Evolutionary conservation across 2,329 filamentous ascomycete species (phyloP).

Genomic region (Trichoderma oligosporum): DNA sequence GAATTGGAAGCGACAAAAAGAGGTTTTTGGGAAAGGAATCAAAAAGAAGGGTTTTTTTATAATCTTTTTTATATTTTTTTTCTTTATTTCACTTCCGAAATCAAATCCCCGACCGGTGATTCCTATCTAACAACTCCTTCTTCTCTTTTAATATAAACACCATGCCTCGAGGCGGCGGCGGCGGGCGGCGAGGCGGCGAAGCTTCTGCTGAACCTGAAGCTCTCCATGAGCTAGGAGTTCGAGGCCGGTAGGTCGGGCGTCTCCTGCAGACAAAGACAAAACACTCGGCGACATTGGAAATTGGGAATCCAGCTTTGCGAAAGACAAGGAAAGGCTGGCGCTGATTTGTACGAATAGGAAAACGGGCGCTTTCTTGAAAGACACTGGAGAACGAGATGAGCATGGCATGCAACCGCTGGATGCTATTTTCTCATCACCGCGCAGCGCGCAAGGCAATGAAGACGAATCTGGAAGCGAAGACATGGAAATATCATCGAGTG

Average conservation of each 20-base stretch:
- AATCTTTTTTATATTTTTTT: background rate
- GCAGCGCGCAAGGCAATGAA: slow-evolving; percentile 41
- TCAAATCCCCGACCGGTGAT: background rate
- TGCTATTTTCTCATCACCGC: slow-evolving; percentile 83
- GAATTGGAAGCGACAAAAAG: background rate
- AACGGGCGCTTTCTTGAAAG: slow-evolving; percentile 78
- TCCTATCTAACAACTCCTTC: too few species aligned
- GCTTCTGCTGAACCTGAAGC: slow-evolving; percentile 32
- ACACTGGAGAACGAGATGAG: slow-evolving; percentile 78
- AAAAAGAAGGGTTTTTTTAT: background rate
- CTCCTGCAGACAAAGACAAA: background rate
- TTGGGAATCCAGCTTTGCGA: background rate
- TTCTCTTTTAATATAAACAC: background rate
- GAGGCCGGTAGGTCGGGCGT: slow-evolving; percentile 36
- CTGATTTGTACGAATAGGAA: slow-evolving; percentile 55
- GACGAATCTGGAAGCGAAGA: slow-evolving; percentile 42
- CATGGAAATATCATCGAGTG: slow-evolving; percentile 53
- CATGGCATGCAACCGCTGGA: slow-evolving; percentile 88
- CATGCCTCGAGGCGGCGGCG: slow-evolving; percentile 36
- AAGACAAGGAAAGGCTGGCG: background rate
- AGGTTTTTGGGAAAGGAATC: background rate
- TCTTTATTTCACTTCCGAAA: background rate
- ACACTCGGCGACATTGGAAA: background rate
- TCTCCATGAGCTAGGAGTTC: slow-evolving; percentile 35
- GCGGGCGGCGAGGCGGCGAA: slow-evolving; percentile 11